Evolutionary conservation across 805 yeast genomes (phyloP), one percentile per base, ranked within the genome.

Genomic region (Candida verbasci): DNA sequence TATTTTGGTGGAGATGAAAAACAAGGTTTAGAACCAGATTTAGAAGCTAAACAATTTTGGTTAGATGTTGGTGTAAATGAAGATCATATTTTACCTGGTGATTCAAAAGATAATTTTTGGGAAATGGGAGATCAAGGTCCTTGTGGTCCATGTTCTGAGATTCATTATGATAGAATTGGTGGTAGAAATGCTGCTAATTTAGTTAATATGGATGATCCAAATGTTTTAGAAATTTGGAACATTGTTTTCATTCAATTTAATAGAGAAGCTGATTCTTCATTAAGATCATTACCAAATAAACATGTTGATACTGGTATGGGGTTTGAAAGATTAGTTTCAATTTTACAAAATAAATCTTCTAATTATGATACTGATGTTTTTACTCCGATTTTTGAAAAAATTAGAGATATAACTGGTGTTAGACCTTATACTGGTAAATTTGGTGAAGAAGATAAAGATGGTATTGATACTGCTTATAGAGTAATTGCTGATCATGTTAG

Each of bases 41-140:
- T 85, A 43, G 98, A 93, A 65, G 96, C 97, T 37, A 85, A 85
- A 60, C 68, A 83, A 52, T 67, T 77, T 44, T 93, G 99, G 99
- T 67, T 70, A 45, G 77, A 72, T 25, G 84, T 83, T 28, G 99
- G 99, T 50, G 94, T 91, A 38, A 74, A 81, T 23, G 96, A 86
- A 49, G 89, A 82, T 58, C 97, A 88, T 58, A 91, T 93, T 49
- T 70, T 93, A 48, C 95, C 96, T 15, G 99, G 99, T 40, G 69
- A 80, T 48, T 85, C 81, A 37, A 70, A 80, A 56, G 99, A 93
- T 61, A 93, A 93, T 68, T 93, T 93, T 65, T 93, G 99, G 99
- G 99, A 93, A 71, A 93, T 93, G 99, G 99, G 99, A 53, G 99
- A 94, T 57, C 97, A 91, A 70, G 99, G 99, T 48, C 99, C 99